Evolutionary conservation across 1,139 yeast genomes (phyloP).

Genomic region (Scheffersomyces parashehatae): DNA sequence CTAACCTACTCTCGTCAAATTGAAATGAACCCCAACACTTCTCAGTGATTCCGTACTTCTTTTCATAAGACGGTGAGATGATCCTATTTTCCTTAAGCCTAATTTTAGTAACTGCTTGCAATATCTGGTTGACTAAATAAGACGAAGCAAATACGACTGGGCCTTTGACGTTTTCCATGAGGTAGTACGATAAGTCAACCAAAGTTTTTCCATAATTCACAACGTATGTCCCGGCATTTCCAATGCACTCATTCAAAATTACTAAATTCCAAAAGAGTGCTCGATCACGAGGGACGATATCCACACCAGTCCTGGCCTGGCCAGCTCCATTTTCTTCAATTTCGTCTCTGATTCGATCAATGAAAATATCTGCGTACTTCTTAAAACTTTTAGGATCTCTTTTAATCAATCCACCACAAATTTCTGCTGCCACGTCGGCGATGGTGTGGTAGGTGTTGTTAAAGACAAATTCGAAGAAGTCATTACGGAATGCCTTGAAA

Average conservation of each 20-base stretch:
- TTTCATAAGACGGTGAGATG: conserved; percentile 42
- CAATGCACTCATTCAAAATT: conserved; percentile 68
- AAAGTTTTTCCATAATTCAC: conserved; percentile 49
- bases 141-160: conserved; percentile 53
- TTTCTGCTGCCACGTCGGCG: conserved; percentile 67
- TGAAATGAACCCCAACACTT: conserved; percentile 77
- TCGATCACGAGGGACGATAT: conserved; percentile 75
- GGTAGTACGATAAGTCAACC: conserved; percentile 46
- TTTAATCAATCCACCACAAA: conserved; percentile 68
- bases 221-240: conserved; percentile 61
- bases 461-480: conserved; percentile 56
- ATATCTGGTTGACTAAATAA: conserved; percentile 62
- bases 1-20: conserved; percentile 43
- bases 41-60: conserved; percentile 39
- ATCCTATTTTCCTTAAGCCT: conserved; percentile 57
- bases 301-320: conserved; percentile 64
- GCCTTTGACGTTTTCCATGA: conserved; percentile 68
- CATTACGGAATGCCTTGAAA: conserved; percentile 52
- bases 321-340: conserved; percentile 88
- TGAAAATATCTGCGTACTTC: conserved; percentile 44
- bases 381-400: conserved; percentile 56
- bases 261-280: conserved; percentile 72
- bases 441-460: conserved; percentile 65
- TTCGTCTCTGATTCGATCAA: conserved; percentile 63
- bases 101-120: conserved; percentile 64